Conservation (phyloP, 1,139 yeast genomes). For the Sporopachydermia cereana region DNA sequence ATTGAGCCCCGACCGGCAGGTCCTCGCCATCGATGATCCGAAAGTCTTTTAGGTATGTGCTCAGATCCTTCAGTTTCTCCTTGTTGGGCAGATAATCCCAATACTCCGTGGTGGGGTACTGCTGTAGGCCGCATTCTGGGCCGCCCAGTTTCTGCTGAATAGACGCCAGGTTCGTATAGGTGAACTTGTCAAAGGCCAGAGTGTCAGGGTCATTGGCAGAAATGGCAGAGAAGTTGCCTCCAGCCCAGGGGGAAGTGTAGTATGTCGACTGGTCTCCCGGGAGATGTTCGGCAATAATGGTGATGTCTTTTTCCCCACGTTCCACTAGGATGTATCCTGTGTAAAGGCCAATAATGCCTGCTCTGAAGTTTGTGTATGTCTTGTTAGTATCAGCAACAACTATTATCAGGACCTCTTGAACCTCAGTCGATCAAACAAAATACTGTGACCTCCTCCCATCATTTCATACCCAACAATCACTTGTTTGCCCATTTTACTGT, state of each 20-base stretch:
- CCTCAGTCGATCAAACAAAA: too few relatives aligned
- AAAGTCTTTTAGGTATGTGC: constrained; percentile 35
- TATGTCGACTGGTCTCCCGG: constrained; percentile 67
- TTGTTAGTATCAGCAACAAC: background rate
- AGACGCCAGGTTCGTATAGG: constrained; percentile 36
- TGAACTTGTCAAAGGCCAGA: constrained; percentile 39
- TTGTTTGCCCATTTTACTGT: background rate
- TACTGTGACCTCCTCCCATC: too few relatives aligned
- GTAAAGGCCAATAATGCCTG: constrained; percentile 68
- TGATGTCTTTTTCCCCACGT: constrained; percentile 32
- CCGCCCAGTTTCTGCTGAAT: constrained; percentile 42
- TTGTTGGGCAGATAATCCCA: constrained; percentile 38
- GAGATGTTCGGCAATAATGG: constrained; percentile 47
- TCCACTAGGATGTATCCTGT: constrained; percentile 39
- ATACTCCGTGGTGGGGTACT: constrained; percentile 40
- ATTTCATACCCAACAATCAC: constrained; percentile 2
- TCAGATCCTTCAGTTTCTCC: constrained; percentile 33
- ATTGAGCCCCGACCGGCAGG: constrained; percentile 37
- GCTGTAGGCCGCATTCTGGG: constrained; percentile 40
- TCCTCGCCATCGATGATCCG: constrained; percentile 22
- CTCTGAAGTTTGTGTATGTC: constrained; percentile 22
- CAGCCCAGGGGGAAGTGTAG: constrained; percentile 59
- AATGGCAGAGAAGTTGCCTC: constrained; percentile 48
- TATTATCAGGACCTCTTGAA: too few relatives aligned
- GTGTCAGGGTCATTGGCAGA: constrained; percentile 45